Evolutionary conservation across 73 alveolate genomes (phyloP).

Genomic region (Stentor roeselii): DNA sequence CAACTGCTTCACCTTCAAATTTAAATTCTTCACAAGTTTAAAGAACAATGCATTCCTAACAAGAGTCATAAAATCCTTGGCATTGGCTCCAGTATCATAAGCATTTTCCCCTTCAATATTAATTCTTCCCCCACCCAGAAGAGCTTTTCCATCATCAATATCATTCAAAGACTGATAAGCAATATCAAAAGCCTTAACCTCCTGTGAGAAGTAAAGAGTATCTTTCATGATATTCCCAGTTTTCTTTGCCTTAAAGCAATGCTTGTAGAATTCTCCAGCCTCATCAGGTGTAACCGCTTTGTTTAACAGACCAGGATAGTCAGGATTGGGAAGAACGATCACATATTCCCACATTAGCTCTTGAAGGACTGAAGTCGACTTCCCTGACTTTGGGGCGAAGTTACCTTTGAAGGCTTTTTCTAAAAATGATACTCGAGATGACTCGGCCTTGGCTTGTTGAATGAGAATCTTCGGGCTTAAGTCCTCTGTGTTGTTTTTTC

Average conservation of each 20-base stretch:
- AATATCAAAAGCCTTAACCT: neutral
- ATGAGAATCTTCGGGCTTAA: too few relatives aligned
- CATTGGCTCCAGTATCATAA: conserved; percentile 12
- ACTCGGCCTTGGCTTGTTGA: too few relatives aligned
- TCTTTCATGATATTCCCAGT: neutral
- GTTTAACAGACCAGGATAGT: neutral
- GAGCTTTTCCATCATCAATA: conserved; percentile 11
- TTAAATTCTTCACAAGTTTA: conserved; percentile 35
- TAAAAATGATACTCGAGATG: too few relatives aligned
- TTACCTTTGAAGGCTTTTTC: too few relatives aligned
- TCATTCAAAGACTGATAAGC: neutral
- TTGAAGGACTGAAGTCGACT: neutral
- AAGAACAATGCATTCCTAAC: conserved; percentile 32
- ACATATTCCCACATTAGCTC: conserved; percentile 6
- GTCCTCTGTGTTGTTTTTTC: too few relatives aligned
- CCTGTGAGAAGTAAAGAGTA: neutral
- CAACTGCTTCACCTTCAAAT: conserved; percentile 32
- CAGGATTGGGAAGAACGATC: conserved; percentile 9
- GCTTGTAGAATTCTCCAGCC: neutral
- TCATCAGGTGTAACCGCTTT: conserved; percentile 10
- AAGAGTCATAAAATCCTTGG: conserved; percentile 38
- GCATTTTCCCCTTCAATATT: neutral
- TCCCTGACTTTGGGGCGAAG: neutral
- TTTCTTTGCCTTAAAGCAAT: conserved; percentile 5
- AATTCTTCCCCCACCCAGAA: conserved; percentile 21